Evolutionary conservation across 2,329 filamentous ascomycete genomes (phyloP).

Genomic region (Saccharata proteae): DNA sequence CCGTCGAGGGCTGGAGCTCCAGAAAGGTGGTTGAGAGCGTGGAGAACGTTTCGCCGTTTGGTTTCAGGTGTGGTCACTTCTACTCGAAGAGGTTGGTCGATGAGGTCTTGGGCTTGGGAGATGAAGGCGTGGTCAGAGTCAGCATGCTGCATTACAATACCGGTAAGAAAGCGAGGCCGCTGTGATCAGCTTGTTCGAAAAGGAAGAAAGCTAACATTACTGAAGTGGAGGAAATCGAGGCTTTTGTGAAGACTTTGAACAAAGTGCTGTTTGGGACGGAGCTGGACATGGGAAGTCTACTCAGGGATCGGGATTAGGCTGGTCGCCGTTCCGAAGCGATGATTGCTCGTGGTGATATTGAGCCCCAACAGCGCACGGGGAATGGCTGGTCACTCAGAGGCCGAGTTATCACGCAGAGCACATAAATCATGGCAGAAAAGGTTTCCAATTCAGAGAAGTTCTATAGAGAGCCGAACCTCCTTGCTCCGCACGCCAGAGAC

Average conservation of each 20-base stretch:
- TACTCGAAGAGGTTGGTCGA: slow-evolving; percentile 53
- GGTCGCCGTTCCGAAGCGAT: too few species aligned
- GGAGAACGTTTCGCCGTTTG: slow-evolving; percentile 46
- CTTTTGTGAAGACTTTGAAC: slow-evolving; percentile 41
- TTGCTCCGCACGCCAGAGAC: too few species aligned
- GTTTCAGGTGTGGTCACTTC: slow-evolving; percentile 56
- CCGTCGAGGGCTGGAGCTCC: slow-evolving; percentile 44
- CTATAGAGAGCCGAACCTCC: too few species aligned
- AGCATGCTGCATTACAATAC: slow-evolving; percentile 66
- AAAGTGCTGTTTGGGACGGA: slow-evolving; percentile 34
- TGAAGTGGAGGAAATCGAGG: slow-evolving; percentile 44
- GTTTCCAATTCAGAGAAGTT: too few species aligned
- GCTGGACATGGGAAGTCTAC: too few species aligned
- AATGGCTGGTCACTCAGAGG: too few species aligned
- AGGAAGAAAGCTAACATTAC: neutral
- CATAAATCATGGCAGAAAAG: too few species aligned
- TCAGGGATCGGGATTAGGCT: too few species aligned
- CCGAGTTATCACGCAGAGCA: too few species aligned
- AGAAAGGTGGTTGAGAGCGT: slow-evolving; percentile 49
- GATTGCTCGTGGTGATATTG: too few species aligned
- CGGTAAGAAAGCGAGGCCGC: slow-evolving; percentile 27
- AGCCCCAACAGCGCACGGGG: too few species aligned
- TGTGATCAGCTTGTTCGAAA: slow-evolving; percentile 6
- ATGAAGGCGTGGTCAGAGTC: slow-evolving; percentile 55
- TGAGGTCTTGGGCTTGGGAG: slow-evolving; percentile 45